Base-by-base conservation (phyloP, 306 rosid genomes). In the Sicyos baderoa region DNA sequence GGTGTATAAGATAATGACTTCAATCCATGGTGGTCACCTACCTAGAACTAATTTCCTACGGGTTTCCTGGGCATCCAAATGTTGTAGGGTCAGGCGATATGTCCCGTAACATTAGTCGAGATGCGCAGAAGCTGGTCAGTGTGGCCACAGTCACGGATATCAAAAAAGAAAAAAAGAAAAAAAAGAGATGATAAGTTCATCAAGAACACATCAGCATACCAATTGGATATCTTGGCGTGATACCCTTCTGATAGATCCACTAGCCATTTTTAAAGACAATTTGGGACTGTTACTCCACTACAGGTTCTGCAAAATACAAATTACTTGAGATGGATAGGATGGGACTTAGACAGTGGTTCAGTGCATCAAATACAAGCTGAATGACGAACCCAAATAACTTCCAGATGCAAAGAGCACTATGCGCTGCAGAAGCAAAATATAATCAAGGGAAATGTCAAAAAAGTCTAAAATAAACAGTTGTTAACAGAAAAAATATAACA, bases 211-310 rank as follows among this genome's bases (percentile, higher is more conserved):
- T 76, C 19, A 72, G 68, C 93, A 82, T 85, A 89, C 97, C 86
- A 89, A 77, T 77, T 91, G 97, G 59, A 91, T 86, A 80, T 91
- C 97, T 80, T 91, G 85, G 58, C 88, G 91, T 61, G 91, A 85
- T 60, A 91, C 95, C 75, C 88, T 82, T 80, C 90, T 89, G 40
- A 74, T 89, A 1, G 95, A 51, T 74, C 94, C 97, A 68, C 95
- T 84, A 10, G 96, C 81, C 97, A 91, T 91, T 22, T 58, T 23
- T 12, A 44, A 21, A 21, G 54, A 45, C 37, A 42, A 11, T 63
- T n/a, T 23, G n/a, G 19, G 37, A 65, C 70, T 19, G 32, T 45
- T 44, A 10, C 54, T 65, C 54, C 37, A 5, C 54, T 14, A 45
- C 70, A 64, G 40, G 13, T 44, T 44, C 35, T 19, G 37, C 45